A percentile compares a stretch with the other conserved stretches of the same genome.
Evolutionary conservation across 2,329 filamentous ascomycete genomes (phyloP).

Genomic region (Cladophialophora chaetospira): DNA sequence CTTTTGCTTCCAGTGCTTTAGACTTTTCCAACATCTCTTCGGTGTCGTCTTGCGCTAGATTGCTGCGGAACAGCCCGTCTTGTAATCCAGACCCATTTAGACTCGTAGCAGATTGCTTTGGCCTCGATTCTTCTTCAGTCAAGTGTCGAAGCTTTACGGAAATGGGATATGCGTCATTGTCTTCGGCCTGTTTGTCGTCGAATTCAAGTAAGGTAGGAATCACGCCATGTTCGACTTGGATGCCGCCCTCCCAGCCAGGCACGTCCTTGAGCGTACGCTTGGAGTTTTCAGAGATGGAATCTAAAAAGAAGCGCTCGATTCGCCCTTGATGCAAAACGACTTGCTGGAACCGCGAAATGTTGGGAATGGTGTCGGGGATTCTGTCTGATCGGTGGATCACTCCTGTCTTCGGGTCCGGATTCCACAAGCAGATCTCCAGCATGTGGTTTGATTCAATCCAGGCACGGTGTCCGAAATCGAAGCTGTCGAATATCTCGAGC

Average conservation of each 20-base stretch:
- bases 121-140: slow-evolving; percentile 59
- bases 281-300: slow-evolving; percentile 50
- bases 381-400: slow-evolving; percentile 60
- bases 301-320: slow-evolving; percentile 67
- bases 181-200: slow-evolving; percentile 54
- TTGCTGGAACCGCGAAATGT: slow-evolving; percentile 65
- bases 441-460: slow-evolving; percentile 70
- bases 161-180: slow-evolving; percentile 59
- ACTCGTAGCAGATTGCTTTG: slow-evolving; percentile 45
- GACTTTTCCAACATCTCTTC: slow-evolving; percentile 52
- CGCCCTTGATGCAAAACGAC: slow-evolving; percentile 71
- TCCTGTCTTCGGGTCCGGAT: slow-evolving; percentile 59
- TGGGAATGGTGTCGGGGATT: slow-evolving; percentile 64
- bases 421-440: slow-evolving; percentile 65
- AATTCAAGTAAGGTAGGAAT: slow-evolving; percentile 49
- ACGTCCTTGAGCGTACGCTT: slow-evolving; percentile 37
- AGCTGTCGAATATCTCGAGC: slow-evolving; percentile 72
- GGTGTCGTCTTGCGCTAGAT: slow-evolving; percentile 59
- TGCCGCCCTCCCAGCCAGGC: slow-evolving; percentile 5
- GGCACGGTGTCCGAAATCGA: slow-evolving; percentile 65
- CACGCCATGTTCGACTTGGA: slow-evolving; percentile 62
- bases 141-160: slow-evolving; percentile 61
- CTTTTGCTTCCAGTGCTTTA: slow-evolving; percentile 53
- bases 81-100: slow-evolving; percentile 37
- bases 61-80: slow-evolving; percentile 63